Base-by-base conservation (phyloP, 768 basidiomycete genomes). In the Suillus paluster region DNA sequence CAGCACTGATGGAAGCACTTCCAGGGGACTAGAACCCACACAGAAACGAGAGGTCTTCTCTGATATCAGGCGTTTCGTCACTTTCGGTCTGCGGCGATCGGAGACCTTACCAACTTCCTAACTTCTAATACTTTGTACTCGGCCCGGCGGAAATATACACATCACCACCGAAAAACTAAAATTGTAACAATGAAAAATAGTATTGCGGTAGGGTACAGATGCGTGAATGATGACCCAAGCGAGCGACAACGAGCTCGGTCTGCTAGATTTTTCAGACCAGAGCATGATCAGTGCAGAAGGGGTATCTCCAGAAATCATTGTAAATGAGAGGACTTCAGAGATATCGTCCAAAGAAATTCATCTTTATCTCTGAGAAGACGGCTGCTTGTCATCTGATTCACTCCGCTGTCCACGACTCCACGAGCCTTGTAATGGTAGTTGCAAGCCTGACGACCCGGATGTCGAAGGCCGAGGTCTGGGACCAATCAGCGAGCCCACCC, bases 31-130 rank as follows among this genome's bases (percentile, higher is more conserved):
- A 53, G 82, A 84, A 60, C 41, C 71, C 2, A 72, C 75, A 25
- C 80, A 84, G 60, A 87, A 87, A 66, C 81, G 89, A 23, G 90
- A 94, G 68, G 91, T 94, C 0, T 95, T 97, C 73, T 92, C 92
- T 2, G 95, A 95, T 68, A 88, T 97, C 68, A 81, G 90, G 67
- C 81, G 95, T 19, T 90, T 97, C 71, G 93, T 97, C 49, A 94
- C 87, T 66, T 97, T 97, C 74, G 94, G 93, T 0, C 77, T 94
- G 63, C 80, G 94, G 70, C 84, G 92, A 66, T 55, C 54, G 17
- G 54, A 55, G 17, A 55, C 54, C 17, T 55, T 55, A 27, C 54
- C 54, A 2, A 25, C 38, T 39, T 55, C 54, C 15, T 38, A 19
- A 38, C 15, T 39, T 55, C 23, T 33, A 7, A n/a, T 6, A 33